Evolutionary conservation across 164 flowering plant genomes (phyloP).

Genomic region (Aristolochia contorta): DNA sequence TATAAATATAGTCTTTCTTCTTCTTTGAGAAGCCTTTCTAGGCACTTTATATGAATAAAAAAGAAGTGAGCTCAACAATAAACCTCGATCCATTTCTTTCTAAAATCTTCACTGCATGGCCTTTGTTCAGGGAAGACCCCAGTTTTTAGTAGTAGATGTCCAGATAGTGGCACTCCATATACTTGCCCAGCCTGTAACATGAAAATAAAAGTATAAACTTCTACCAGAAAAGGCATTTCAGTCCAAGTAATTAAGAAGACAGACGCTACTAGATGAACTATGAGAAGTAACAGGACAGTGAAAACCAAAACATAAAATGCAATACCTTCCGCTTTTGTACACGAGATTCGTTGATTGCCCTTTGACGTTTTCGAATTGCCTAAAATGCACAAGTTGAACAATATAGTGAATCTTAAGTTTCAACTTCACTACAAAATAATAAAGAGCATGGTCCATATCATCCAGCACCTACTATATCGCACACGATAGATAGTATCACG

Average conservation of each 20-base stretch:
- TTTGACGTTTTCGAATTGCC: conserved; percentile 73
- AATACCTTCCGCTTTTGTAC: conserved; percentile 94
- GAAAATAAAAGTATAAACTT: not conserved
- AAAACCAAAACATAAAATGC: conserved; percentile 3
- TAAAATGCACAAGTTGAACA: conserved; percentile 15
- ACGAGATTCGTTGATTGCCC: conserved; percentile 96
- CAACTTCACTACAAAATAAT: not conserved
- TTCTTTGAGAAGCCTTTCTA: too few species aligned
- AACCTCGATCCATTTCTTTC: conserved; percentile 97
- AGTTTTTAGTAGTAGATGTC: conserved; percentile 53
- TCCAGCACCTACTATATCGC: too few species aligned
- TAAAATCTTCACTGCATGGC: conserved; percentile 69
- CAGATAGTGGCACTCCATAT: conserved; percentile 90
- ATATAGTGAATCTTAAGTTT: not conserved
- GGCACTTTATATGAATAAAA: not conserved
- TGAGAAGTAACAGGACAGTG: not conserved
- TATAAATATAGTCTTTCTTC: too few species aligned
- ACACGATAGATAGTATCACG: too few species aligned
- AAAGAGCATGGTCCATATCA: not conserved
- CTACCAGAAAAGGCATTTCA: not conserved
- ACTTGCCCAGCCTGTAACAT: conserved; percentile 88
- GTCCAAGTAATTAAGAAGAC: too few species aligned
- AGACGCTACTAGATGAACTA: too few species aligned
- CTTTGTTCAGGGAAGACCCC: conserved; percentile 79
- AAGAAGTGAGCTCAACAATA: conserved; percentile 5